Conservation (phyloP, 352 stramenopile species). For the Phytophthora palmivora region DNA sequence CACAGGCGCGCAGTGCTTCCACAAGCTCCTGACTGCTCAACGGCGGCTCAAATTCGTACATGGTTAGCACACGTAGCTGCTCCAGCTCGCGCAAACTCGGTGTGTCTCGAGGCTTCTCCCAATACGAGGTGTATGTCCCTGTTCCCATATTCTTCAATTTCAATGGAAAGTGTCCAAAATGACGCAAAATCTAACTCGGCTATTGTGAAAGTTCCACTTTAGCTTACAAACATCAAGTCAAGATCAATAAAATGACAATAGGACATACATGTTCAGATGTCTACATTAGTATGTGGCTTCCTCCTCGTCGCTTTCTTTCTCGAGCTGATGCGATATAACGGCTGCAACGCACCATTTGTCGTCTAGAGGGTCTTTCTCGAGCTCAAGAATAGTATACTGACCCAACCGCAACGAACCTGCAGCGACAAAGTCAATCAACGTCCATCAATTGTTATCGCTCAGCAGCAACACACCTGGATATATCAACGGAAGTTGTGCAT, state of each 20-base stretch:
- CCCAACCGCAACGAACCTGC: slow-evolving; percentile 68
- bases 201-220: slow-evolving; percentile 1
- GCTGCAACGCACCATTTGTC: slow-evolving; percentile 58
- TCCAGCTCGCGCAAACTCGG: slow-evolving; percentile 58
- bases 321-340: slow-evolving; percentile 52
- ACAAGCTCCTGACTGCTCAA: slow-evolving; percentile 55
- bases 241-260: slow-evolving; percentile 23
- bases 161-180: background rate
- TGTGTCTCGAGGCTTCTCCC: slow-evolving; percentile 18
- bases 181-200: background rate
- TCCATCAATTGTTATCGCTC: slow-evolving; percentile 6
- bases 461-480: slow-evolving; percentile 56
- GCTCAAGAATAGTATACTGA: slow-evolving; percentile 80
- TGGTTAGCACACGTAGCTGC: slow-evolving; percentile 61
- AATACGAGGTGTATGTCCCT: slow-evolving; percentile 14
- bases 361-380: slow-evolving; percentile 58
- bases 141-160: slow-evolving; percentile 22
- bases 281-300: slow-evolving; percentile 21
- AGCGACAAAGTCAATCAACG: slow-evolving; percentile 1
- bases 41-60: slow-evolving; percentile 67
- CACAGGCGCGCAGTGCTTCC: slow-evolving; percentile 46
- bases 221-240: slow-evolving; percentile 1
- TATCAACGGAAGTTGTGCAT: slow-evolving; percentile 54
- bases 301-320: slow-evolving; percentile 31
- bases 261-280: slow-evolving; percentile 3